Evolutionary conservation across 129 eudicot genomes (phyloP).

Genomic region (Helianthus tuberosus): DNA sequence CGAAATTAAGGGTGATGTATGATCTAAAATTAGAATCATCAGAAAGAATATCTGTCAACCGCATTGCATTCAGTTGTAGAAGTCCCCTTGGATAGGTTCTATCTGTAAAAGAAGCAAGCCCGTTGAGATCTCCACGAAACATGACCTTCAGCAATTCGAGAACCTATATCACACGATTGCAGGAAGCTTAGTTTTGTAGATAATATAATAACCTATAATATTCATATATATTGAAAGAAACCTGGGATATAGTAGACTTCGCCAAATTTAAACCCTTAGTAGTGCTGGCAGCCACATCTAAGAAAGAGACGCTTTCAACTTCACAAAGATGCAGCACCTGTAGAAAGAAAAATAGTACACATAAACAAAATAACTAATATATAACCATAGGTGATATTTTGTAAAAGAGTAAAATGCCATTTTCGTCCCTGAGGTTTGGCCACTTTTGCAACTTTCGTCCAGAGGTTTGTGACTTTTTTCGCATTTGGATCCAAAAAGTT

Average conservation of each 20-base stretch:
- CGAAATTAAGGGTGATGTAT: constrained; percentile 71
- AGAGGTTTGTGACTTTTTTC: no score
- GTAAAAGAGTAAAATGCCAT: no score
- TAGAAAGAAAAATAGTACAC: constrained; percentile 36
- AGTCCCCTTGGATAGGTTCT: constrained; percentile 70
- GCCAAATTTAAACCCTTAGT: constrained; percentile 73
- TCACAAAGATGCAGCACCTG: constrained; percentile 95
- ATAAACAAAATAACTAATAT: constrained; percentile 19
- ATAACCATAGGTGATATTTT: constrained; percentile 6
- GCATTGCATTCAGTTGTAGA: constrained; percentile 91
- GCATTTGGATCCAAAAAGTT: no score
- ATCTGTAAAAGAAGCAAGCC: constrained; percentile 38
- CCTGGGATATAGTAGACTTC: constrained; percentile 84
- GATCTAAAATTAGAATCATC: constrained; percentile 97
- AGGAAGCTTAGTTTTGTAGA: constrained; percentile 25
- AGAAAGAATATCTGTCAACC: constrained; percentile 81
- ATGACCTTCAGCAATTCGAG: constrained; percentile 69
- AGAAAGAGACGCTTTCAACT: constrained; percentile 83
- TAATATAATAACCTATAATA: constrained; percentile 7
- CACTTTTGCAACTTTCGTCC: no score
- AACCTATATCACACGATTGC: constrained; percentile 54
- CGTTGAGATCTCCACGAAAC: constrained; percentile 54
- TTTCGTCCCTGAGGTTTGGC: no score
- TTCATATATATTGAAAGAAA: constrained; percentile 33
- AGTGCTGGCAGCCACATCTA: constrained; percentile 91